A percentile compares a stretch with the other conserved stretches of the same genome.
phyloP scores from a whole-genome alignment of 2,329 filamentous ascomycete genomes.

The Neofusicoccum umdonicola region DNA sequence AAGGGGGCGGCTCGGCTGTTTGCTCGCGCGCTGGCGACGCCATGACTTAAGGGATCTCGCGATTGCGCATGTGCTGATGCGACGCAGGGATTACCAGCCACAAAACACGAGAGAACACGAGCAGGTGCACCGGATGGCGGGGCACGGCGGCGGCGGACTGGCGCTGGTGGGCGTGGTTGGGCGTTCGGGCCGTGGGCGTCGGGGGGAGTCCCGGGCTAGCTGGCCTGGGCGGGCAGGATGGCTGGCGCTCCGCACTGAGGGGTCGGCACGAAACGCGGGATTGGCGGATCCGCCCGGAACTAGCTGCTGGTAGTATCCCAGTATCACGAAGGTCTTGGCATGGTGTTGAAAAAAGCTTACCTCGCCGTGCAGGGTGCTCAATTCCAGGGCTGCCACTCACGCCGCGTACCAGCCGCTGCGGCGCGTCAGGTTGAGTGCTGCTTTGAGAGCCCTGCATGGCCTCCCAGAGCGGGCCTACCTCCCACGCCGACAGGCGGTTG shows the following conservation, averaged over 20 bases:
- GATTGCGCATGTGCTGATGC: not conserved
- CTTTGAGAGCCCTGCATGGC: not conserved
- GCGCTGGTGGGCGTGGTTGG: not conserved
- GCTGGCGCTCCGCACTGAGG: not conserved
- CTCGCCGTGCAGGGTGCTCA: not conserved
- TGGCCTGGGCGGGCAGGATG: not conserved
- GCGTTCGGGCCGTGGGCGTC: not conserved
- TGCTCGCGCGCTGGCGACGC: not conserved
- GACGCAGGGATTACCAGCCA: not conserved
- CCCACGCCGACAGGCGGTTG: not conserved
- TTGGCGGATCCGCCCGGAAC: not conserved
- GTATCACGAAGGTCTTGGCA: constrained; percentile 2
- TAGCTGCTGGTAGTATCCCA: not conserved
- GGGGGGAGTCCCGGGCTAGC: not conserved
- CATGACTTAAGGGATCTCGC: not conserved
- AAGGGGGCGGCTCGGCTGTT: not conserved
- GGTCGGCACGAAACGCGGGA: not conserved
- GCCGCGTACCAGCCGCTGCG: not conserved
- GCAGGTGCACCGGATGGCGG: not conserved
- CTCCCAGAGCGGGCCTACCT: not conserved
- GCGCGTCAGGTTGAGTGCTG: not conserved
- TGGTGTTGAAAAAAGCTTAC: constrained; percentile 12
- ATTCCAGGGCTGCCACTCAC: not conserved
- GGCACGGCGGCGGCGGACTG: not conserved
- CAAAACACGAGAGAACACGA: not conserved